Conservation (phyloP, 1,284 basidiomycete genomes). For the Cryptococcus sp. region DNA sequence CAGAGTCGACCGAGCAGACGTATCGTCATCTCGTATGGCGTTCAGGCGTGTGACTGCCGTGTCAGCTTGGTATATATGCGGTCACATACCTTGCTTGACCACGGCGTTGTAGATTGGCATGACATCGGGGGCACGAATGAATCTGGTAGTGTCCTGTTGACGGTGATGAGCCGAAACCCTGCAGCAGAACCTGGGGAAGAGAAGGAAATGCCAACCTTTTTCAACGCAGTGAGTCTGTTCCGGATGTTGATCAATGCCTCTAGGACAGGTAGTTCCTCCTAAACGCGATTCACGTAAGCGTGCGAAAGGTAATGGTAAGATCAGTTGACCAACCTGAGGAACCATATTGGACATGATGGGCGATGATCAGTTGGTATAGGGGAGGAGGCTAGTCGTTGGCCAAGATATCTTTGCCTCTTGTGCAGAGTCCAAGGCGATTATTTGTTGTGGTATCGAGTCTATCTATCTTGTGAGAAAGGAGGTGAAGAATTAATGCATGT, state of each 20-base stretch:
- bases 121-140: slow-evolving; percentile 90
- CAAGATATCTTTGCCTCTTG: no score
- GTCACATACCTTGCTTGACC: slow-evolving; percentile 79
- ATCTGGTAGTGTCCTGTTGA: slow-evolving; percentile 72
- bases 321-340: slow-evolving; percentile 41
- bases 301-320: background rate
- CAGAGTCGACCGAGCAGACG: slow-evolving; percentile 28
- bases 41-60: slow-evolving; percentile 83
- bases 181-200: background rate
- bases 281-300: slow-evolving; percentile 3
- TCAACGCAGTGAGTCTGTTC: slow-evolving; percentile 66
- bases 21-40: slow-evolving; percentile 71
- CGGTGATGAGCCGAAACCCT: background rate
- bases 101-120: slow-evolving; percentile 90
- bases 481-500: slow-evolving; percentile 1
- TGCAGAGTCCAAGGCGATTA: no score
- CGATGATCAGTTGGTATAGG: no score
- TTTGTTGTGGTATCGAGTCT: background rate
- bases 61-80: background rate
- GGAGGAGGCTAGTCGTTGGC: no score
- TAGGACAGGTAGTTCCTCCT: slow-evolving; percentile 81
- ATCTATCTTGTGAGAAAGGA: background rate
- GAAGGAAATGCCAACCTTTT: slow-evolving; percentile 54
- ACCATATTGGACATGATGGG: slow-evolving; percentile 45
- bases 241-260: slow-evolving; percentile 95